Conservation (phyloP, 257 asterid genomes). For the Petrea volubilis region DNA sequence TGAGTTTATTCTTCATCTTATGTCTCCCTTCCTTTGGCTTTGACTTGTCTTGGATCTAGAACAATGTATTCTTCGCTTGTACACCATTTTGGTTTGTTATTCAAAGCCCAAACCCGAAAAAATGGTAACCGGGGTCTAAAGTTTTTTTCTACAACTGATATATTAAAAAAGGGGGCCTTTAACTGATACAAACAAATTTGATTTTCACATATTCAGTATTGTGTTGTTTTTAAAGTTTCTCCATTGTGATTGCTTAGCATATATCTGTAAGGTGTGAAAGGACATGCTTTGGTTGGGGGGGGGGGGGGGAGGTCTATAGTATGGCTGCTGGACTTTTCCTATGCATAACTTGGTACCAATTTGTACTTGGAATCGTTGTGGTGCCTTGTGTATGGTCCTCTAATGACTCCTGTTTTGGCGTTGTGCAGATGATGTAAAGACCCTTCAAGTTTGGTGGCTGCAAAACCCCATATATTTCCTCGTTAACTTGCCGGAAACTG, state of each 20-base stretch:
- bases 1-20: background rate
- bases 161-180: background rate
- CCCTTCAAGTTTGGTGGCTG: slow-evolving; percentile 8
- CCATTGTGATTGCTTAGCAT: background rate
- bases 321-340: background rate
- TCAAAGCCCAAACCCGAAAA: background rate
- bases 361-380: background rate
- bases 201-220: background rate
- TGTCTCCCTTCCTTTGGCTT: background rate
- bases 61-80: background rate
- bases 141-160: background rate
- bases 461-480: background rate
- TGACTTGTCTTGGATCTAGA: background rate
- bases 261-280: background rate
- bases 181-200: background rate
- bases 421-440: slow-evolving; percentile 33
- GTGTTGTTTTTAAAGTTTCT: background rate
- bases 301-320: background rate
- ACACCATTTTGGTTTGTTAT: background rate
- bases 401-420: background rate
- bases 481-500: slow-evolving; percentile 10
- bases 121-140: background rate
- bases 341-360: background rate
- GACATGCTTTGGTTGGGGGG: no score
- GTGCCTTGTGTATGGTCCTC: background rate